Percentiles rank a stretch among this genome's conserved stretches.
Conservation (phyloP, 2,329 filamentous ascomycete genomes). For the Ophiostoma himal-ulmi region DNA sequence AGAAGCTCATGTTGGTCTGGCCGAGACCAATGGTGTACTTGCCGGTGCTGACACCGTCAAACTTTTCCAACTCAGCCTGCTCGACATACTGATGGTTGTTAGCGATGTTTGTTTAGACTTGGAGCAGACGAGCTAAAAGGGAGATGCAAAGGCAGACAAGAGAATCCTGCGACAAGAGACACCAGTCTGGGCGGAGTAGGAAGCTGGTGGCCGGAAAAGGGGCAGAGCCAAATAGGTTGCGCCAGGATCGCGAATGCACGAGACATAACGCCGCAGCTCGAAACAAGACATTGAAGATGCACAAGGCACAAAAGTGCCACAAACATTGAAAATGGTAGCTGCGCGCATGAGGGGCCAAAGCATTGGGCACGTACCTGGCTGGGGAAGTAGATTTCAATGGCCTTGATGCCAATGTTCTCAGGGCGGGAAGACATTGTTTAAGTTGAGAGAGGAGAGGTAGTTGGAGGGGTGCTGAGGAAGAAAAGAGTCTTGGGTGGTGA, state of each 20-base stretch:
- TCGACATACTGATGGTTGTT: constrained; percentile 63
- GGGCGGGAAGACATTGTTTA: constrained; percentile 65
- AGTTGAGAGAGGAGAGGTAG: background rate
- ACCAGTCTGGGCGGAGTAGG: background rate
- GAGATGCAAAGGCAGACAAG: background rate
- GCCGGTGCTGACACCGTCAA: constrained; percentile 73
- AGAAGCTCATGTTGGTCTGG: constrained; percentile 90
- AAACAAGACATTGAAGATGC: background rate
- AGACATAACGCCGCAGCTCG: constrained; percentile 5
- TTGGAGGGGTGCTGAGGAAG: background rate
- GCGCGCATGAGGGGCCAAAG: background rate
- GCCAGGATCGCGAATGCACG: constrained; percentile 5
- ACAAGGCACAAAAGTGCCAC: constrained; percentile 6
- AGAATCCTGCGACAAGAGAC: background rate
- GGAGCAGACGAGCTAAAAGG: background rate
- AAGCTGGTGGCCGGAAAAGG: background rate
- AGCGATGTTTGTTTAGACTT: background rate
- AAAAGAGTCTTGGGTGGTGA: background rate
- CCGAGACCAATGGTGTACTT: constrained; percentile 91
- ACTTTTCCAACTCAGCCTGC: constrained; percentile 75
- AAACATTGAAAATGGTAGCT: background rate
- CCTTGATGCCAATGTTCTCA: constrained; percentile 87
- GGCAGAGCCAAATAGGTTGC: background rate
- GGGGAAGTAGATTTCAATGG: constrained; percentile 85
- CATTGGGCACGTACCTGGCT: constrained; percentile 59